Base-by-base conservation (phyloP, 768 basidiomycete species). In the Termitomyces sp. region DNA sequence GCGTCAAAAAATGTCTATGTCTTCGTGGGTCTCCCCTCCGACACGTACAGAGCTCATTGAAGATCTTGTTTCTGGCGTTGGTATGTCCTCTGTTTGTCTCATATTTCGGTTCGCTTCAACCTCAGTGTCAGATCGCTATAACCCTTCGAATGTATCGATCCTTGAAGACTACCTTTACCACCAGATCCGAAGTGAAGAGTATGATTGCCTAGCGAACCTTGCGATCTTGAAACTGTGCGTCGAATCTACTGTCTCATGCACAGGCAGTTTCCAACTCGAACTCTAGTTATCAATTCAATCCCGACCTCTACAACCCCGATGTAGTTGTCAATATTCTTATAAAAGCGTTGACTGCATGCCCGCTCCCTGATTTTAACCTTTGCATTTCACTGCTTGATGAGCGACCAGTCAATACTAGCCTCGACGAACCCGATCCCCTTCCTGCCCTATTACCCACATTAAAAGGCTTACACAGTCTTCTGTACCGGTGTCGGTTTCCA, bases 91-190 rank as follows among this genome's bases (percentile, higher is more conserved):
- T 33, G 19, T 15, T 48, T 23, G 33, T 45, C 45, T 41, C 7
- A 14, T 53, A 31, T 40, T 57, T 17, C 41, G 50, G 53, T 40
- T 51, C 30, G 56, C 56, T 50, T 52, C 50, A 31, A 50, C 9
- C 56, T 4, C 54, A 45, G 48, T 37, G 48, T 56, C 46, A 97
- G 96, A 98, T 78, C 88, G 96, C 57, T 98, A 98, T 73, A 98
- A 98, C 74, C 96, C 96, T 43, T 86, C 87, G 52, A 98, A 98
- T 70, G 85, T 96, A 57, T 78, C 84, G 38, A 90, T 94, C 62
- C 85, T 98, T 57, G 96, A 98, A 73, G 96, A 98, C 69, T 98
- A 98, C 74, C 85, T 98, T 58, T 92, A 91, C 71, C 87, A 92
- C 69, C 96, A 99, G 73, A 92, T 94, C 60, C 82, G 89, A 63